Evolutionary conservation across 345 rosid genomes (phyloP).

Genomic region (Citrus maxima): DNA sequence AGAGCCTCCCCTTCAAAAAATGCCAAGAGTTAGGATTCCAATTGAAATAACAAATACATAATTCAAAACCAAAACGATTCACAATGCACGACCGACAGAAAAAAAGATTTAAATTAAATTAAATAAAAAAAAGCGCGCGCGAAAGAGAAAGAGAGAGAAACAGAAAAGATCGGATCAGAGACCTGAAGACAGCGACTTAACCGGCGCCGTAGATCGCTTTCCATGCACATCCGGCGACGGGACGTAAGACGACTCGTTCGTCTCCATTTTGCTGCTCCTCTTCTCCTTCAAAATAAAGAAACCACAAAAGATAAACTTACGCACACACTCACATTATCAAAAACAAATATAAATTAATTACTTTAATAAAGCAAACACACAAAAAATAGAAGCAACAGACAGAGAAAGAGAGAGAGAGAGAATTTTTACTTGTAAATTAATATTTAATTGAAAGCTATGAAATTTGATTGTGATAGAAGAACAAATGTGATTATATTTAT

Average conservation of each 20-base stretch:
- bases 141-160: background rate
- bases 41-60: background rate
- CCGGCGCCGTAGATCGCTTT: slow-evolving; percentile 67
- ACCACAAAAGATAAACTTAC: background rate
- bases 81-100: background rate
- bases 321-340: slow-evolving; percentile 11
- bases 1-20: background rate
- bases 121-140: no score
- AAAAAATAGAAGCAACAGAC: no score
- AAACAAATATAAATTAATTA: background rate
- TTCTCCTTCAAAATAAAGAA: slow-evolving; percentile 11
- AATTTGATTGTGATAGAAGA: background rate
- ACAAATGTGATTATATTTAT: background rate
- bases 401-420: background rate
- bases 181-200: slow-evolving; percentile 69
- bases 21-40: background rate
- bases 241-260: slow-evolving; percentile 78
- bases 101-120: no score
- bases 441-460: background rate
- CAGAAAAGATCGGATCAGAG: slow-evolving; percentile 45
- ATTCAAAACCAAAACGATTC: background rate
- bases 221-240: slow-evolving; percentile 74
- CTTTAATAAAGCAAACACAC: background rate
- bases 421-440: background rate
- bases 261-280: slow-evolving; percentile 53